Evolutionary conservation across 2,329 filamentous ascomycete species (phyloP), one percentile per base, ranked within the genome.

Genomic region (Teratosphaeria destructans): DNA sequence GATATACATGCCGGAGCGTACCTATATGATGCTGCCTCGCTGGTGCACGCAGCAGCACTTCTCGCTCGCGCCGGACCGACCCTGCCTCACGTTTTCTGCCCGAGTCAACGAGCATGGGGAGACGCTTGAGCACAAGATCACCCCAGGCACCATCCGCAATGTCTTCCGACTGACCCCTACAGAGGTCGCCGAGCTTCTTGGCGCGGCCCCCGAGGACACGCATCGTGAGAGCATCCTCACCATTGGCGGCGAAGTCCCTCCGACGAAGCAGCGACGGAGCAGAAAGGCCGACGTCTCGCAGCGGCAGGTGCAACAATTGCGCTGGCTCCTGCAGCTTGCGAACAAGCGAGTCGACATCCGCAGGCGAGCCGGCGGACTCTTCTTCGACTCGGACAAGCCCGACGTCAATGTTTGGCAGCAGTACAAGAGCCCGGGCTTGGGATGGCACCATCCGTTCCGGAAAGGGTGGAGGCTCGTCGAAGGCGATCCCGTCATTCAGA

Each of bases 21-120:
- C 76, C 6, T 84, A 81, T 63, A 78, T 79, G 10, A 85, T 86
- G 80, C 65, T 86, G 19, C 82, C 82, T 1, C 69, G 69, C 2
- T 75, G 74, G 67, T 67, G 80, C 6, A 77, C 80, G 0, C 72
- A 78, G n/a, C 66, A 68, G 1, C 69, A 80, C 60, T 82, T 86
- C 69, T 84, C 81, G 68, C 72, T 87, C 55, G 75, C 69, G 2
- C 70, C 71, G 6, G 72, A 80, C 52, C 76, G 82, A n/a, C 82
- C 83, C 2, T 79, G 79, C 14, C 71, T 87, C 35, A 86, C 84
- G 0, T 82, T 86, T 67, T 85, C 82, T 65, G 80, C 81, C 7
- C 79, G 78, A 60, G 67, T 86, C 49, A 76, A 82, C 61, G 63
- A 68, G 1, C 64, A 76, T 23, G 84, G 83, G 10, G 73, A 79